Percentiles rank a stretch among this genome's conserved stretches.
Conservation (phyloP, 2,329 filamentous ascomycete species). For the Sphaerulina populicola region DNA sequence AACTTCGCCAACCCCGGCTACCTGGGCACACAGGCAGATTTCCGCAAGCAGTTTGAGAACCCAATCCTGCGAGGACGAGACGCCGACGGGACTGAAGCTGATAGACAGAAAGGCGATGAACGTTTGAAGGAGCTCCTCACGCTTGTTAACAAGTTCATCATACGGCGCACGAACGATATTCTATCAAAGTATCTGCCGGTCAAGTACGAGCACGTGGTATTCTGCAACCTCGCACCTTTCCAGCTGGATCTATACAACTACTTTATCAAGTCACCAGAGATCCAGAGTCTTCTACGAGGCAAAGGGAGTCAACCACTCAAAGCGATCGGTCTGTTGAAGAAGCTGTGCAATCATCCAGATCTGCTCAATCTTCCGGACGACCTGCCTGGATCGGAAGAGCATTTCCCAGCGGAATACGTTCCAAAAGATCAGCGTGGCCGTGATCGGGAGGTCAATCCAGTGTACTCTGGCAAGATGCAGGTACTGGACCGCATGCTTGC, state of each 20-base stretch:
- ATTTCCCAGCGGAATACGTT: constrained; percentile 78
- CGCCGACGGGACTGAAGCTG: constrained; percentile 74
- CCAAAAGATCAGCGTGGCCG: constrained; percentile 79
- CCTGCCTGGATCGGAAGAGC: constrained; percentile 74
- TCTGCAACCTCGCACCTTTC: constrained; percentile 89
- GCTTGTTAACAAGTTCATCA: constrained; percentile 96
- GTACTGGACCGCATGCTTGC: constrained; percentile 93
- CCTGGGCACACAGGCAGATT: constrained; percentile 79
- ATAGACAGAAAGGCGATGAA: constrained; percentile 74
- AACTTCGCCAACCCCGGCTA: constrained; percentile 94
- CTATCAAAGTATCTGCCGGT: constrained; percentile 93
- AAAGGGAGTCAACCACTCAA: constrained; percentile 95
- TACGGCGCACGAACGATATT: constrained; percentile 94
- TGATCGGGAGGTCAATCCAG: constrained; percentile 84
- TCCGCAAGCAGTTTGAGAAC: constrained; percentile 86
- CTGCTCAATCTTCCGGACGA: constrained; percentile 75
- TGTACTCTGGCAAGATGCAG: constrained; percentile 97
- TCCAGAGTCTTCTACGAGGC: constrained; percentile 80
- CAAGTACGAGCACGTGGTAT: constrained; percentile 98
- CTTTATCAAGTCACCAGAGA: constrained; percentile 91
- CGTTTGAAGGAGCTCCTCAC: constrained; percentile 70
- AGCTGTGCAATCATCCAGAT: constrained; percentile 96
- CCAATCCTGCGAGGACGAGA: constrained; percentile 88
- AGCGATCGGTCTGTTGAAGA: constrained; percentile 93
- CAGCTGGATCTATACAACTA: constrained; percentile 92